These are phyloP conservation scores for Thinopyrum obtusiflorum DNA, from an alignment of 202 grass and related monocot genomes.

Conservation along the genomic window DNA sequence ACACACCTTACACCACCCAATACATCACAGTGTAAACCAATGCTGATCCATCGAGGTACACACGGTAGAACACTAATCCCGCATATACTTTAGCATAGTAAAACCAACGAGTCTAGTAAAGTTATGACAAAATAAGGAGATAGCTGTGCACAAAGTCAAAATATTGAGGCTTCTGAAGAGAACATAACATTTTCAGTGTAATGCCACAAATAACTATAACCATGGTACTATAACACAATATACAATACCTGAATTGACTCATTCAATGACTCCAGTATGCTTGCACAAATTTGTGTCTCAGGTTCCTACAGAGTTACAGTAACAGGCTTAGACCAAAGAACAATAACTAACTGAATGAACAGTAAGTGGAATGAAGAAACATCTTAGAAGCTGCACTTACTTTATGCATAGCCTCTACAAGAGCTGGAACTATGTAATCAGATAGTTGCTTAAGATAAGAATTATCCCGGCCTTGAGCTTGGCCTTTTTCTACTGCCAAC, in stretches of 20 bases:
- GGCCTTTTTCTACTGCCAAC: slow-evolving; percentile 66
- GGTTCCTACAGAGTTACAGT: slow-evolving; percentile 61
- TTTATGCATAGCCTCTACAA: slow-evolving; percentile 82
- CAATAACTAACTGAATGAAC: slow-evolving; percentile 23
- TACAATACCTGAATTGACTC: slow-evolving; percentile 70
- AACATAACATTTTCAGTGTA: neutral
- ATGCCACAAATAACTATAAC: slow-evolving; percentile 21
- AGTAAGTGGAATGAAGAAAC: neutral
- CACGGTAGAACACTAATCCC: neutral
- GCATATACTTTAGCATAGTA: neutral
- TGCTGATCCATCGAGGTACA: neutral
- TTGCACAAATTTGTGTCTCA: slow-evolving; percentile 66
- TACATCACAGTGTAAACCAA: neutral
- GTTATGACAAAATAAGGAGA: slow-evolving; percentile 19
- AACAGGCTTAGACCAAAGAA: slow-evolving; percentile 32
- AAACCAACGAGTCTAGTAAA: neutral
- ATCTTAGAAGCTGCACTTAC: slow-evolving; percentile 43
- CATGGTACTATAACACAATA: neutral
- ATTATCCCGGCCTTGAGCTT: slow-evolving; percentile 63
- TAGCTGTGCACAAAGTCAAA: neutral
- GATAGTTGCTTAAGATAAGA: slow-evolving; percentile 79
- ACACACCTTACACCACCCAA: neutral
- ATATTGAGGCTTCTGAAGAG: slow-evolving; percentile 9
- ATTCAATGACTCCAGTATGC: slow-evolving; percentile 73
- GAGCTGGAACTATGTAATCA: slow-evolving; percentile 78